Conservation (phyloP, 2,329 filamentous ascomycete species). For the Macrophomina phaseolina region DNA sequence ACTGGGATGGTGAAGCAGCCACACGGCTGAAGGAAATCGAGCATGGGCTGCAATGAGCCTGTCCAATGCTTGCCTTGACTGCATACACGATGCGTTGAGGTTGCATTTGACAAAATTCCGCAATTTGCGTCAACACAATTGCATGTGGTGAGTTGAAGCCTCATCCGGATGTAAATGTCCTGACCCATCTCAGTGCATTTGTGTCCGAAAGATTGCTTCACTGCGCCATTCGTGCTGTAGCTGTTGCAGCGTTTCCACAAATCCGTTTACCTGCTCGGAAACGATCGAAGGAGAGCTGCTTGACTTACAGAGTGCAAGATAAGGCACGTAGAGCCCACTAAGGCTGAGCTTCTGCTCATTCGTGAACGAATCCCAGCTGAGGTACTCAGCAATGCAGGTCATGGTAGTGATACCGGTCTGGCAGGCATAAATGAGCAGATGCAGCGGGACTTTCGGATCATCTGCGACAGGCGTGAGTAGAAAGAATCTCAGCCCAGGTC, state of each 20-base stretch:
- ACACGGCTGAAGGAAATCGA: not conserved
- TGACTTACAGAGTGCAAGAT: conserved; percentile 33
- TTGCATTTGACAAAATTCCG: too few relatives aligned
- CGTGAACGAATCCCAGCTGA: conserved; percentile 55
- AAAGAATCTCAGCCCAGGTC: not conserved
- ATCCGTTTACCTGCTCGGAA: too few relatives aligned
- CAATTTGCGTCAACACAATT: too few relatives aligned
- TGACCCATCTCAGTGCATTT: not conserved
- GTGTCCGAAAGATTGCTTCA: not conserved
- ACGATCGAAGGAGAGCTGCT: not conserved
- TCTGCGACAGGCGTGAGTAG: conserved; percentile 47
- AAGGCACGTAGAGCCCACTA: conserved; percentile 47
- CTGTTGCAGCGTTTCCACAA: too few relatives aligned
- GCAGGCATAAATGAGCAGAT: conserved; percentile 64
- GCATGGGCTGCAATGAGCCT: not conserved
- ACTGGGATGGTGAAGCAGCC: not conserved
- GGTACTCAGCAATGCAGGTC: conserved; percentile 66
- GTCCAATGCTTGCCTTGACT: not conserved
- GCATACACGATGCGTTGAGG: not conserved
- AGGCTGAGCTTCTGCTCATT: conserved; percentile 38
- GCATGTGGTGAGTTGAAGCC: not conserved
- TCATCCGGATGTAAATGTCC: not conserved
- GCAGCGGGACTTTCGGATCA: conserved; percentile 62
- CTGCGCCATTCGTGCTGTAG: not conserved
- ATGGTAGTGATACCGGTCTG: conserved; percentile 67